A percentile compares a stretch with the other conserved stretches of the same genome.
These are phyloP conservation scores for Hypoxylon sp. DNA, from an alignment of 2,329 filamentous ascomycete genomes.

Conservation along the genomic window DNA sequence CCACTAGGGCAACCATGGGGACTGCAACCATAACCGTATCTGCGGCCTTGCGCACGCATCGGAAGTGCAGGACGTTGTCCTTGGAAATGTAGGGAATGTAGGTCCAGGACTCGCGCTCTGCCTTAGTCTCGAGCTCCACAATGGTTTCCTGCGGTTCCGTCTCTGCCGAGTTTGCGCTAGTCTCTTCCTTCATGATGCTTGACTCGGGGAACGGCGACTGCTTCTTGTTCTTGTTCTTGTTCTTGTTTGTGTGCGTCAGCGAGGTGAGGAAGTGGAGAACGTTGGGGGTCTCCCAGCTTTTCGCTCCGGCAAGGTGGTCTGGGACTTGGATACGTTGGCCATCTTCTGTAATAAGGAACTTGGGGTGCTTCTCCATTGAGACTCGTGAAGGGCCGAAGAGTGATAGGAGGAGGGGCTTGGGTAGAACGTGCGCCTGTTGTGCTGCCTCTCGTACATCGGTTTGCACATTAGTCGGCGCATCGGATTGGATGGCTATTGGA, in stretches of 20 bases:
- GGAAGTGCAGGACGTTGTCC: slow-evolving; percentile 43
- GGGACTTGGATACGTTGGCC: slow-evolving; percentile 34
- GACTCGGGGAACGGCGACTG: slow-evolving; percentile 45
- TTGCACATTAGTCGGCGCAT: slow-evolving; percentile 17
- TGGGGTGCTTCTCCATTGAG: slow-evolving; percentile 25
- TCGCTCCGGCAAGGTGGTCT: slow-evolving; percentile 34
- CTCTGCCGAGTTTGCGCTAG: slow-evolving; percentile 41
- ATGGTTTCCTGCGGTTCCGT: slow-evolving; percentile 44
- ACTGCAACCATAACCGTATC: slow-evolving; percentile 46
- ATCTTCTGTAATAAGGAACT: slow-evolving; percentile 30
- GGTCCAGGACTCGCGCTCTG: slow-evolving; percentile 44
- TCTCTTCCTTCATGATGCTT: slow-evolving; percentile 48
- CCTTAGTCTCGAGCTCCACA: slow-evolving; percentile 48
- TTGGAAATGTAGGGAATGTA: slow-evolving; percentile 45
- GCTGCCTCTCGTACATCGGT: not conserved
- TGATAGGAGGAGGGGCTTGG: slow-evolving; percentile 10
- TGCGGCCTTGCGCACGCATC: slow-evolving; percentile 44
- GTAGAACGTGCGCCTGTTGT: slow-evolving; percentile 11
- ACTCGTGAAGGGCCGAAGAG: slow-evolving; percentile 18
- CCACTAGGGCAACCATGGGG: slow-evolving; percentile 37
- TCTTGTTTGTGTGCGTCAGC: slow-evolving; percentile 38
- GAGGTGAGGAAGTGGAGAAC: slow-evolving; percentile 40
- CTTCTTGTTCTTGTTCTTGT: no score
- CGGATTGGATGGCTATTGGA: slow-evolving; percentile 31
- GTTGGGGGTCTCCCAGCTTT: slow-evolving; percentile 39